Evolutionary conservation across 495 filamentous ascomycete species (phyloP).

Genomic region (Peziza echinospora): DNA sequence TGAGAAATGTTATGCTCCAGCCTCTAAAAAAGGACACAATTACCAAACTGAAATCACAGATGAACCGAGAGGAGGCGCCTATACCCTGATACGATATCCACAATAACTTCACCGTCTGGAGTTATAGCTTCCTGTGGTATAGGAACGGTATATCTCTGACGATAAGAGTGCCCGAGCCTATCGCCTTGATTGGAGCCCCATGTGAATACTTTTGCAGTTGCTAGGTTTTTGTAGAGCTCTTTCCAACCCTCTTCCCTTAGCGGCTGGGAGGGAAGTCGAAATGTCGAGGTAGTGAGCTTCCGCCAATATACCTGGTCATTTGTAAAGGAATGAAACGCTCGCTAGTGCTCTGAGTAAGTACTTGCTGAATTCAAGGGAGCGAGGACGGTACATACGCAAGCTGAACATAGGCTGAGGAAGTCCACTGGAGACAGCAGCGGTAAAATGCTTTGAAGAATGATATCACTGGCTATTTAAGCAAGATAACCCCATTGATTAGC

Average conservation of each 20-base stretch:
- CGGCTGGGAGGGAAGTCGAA: neutral
- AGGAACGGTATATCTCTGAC: no score
- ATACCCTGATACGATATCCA: conserved; percentile 13
- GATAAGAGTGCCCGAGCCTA: conserved; percentile 10
- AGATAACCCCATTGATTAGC: no score
- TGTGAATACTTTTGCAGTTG: conserved; percentile 10
- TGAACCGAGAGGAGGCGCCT: neutral
- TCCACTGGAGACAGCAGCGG: neutral
- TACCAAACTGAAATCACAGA: neutral
- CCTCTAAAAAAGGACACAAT: conserved; percentile 5
- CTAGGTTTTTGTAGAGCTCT: conserved; percentile 8
- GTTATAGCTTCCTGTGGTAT: conserved; percentile 3
- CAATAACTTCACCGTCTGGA: conserved; percentile 4
- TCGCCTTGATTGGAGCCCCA: conserved; percentile 10
- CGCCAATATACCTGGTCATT: neutral
- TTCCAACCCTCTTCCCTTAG: conserved; percentile 1
- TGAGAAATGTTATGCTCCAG: conserved; percentile 15
- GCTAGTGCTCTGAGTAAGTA: neutral
- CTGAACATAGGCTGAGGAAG: neutral
- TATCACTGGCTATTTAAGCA: neutral
- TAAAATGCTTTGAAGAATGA: neutral
- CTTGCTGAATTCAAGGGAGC: neutral
- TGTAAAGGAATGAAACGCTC: neutral
- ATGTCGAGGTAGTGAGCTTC: neutral
- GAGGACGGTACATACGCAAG: neutral